phyloP scores from a whole-genome alignment of 139 green algal genomes.

The Axilococcus clingmanii region DNA sequence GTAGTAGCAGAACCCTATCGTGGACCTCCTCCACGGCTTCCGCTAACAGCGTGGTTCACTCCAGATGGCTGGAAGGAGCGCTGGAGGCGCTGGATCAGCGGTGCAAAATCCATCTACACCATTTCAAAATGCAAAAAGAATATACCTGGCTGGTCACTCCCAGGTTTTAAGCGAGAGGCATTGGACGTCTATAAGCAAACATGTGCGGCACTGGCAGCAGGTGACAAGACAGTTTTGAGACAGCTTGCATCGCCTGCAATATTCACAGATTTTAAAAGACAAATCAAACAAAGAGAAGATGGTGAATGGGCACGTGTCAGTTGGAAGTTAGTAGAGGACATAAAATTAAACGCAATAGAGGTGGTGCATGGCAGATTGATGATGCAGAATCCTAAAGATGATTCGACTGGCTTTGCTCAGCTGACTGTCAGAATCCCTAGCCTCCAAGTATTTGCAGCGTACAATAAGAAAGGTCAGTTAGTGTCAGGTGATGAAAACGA shows the following conservation, averaged over 20 bases:
- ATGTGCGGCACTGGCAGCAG: slow-evolving; percentile 18
- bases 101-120: slow-evolving; percentile 36
- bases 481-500: slow-evolving; percentile 20
- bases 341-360: slow-evolving; percentile 10
- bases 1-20: slow-evolving; percentile 40
- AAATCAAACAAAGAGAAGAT: slow-evolving; percentile 34
- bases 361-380: slow-evolving; percentile 38
- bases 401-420: slow-evolving; percentile 32
- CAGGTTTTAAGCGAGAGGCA: slow-evolving; percentile 23
- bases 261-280: slow-evolving; percentile 34
- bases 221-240: slow-evolving; percentile 25
- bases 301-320: slow-evolving; percentile 31
- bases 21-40: slow-evolving; percentile 13
- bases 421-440: slow-evolving; percentile 32
- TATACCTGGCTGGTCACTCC: slow-evolving; percentile 11
- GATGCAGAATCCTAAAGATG: slow-evolving; percentile 34
- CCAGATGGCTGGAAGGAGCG: slow-evolving; percentile 21
- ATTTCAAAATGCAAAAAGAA: slow-evolving; percentile 16
- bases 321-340: slow-evolving; percentile 21
- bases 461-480: slow-evolving; percentile 13
- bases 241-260: slow-evolving; percentile 29
- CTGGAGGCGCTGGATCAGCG: slow-evolving; percentile 20
- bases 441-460: slow-evolving; percentile 34
- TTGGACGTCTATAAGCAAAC: slow-evolving; percentile 21
- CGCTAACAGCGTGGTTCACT: slow-evolving; percentile 26